phyloP scores from a whole-genome alignment of 352 stramenopile genomes.

The Phytophthora capsici region DNA sequence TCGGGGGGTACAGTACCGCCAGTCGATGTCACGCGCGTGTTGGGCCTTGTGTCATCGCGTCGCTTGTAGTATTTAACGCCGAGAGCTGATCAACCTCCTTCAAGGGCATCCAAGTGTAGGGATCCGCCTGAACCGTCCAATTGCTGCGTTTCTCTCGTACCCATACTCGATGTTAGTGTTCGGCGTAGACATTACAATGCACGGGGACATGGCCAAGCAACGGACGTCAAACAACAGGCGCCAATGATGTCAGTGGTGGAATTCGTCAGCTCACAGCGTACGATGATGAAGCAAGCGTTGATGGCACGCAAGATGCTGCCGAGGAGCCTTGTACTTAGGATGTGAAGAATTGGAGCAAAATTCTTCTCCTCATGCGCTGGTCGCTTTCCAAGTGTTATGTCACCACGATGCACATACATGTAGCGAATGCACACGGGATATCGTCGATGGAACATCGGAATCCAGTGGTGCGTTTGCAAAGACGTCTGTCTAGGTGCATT shows the following conservation, averaged over 20 bases:
- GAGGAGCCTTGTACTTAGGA: no score
- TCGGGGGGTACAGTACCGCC: conserved; percentile 19
- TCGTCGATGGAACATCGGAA: background rate
- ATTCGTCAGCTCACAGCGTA: background rate
- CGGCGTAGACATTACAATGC: conserved; percentile 8
- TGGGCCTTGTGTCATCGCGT: conserved; percentile 27
- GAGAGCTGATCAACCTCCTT: conserved; percentile 1
- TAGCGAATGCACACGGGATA: background rate
- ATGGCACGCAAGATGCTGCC: no score
- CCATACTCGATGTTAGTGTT: conserved; percentile 4
- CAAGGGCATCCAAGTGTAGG: conserved; percentile 11
- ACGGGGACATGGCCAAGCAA: conserved; percentile 35
- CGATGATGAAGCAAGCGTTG: background rate
- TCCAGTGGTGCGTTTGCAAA: conserved; percentile 17
- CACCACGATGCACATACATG: conserved; percentile 4
- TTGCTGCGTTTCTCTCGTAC: conserved; percentile 32
- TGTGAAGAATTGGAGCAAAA: no score
- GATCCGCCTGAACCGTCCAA: conserved; percentile 25
- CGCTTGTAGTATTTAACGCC: conserved; percentile 27
- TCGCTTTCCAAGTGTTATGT: background rate
- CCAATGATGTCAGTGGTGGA: conserved; percentile 36
- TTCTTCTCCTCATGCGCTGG: no score
- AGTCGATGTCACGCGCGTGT: conserved; percentile 33
- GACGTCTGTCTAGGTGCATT: no score
- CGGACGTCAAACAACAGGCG: conserved; percentile 25